phyloP scores from a whole-genome alignment of 75 land plant species.

The Adiantum capillusveneris region DNA sequence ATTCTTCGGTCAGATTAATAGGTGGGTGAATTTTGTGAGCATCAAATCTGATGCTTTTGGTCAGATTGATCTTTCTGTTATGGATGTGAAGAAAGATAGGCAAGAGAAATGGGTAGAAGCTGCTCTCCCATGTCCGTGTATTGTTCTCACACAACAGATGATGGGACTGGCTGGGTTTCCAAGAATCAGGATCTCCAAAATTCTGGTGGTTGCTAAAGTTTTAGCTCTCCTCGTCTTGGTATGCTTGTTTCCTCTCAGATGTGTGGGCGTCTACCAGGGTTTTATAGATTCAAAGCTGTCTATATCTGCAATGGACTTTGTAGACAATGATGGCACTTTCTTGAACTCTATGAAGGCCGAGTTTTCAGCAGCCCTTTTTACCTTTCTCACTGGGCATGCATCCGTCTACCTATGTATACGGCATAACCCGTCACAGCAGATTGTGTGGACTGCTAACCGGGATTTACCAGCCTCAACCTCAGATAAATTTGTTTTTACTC shows the following conservation, averaged over 20 bases:
- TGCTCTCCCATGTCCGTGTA: too few relatives aligned
- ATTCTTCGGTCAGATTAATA: too few relatives aligned
- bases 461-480: neutral
- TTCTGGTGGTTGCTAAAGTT: too few relatives aligned
- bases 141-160: too few relatives aligned
- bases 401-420: neutral
- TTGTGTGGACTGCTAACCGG: constrained; percentile 13
- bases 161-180: too few relatives aligned
- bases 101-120: neutral
- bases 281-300: too few relatives aligned
- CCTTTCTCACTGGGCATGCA: neutral
- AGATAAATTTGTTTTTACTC: neutral
- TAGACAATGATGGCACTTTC: neutral
- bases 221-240: too few relatives aligned
- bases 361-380: neutral
- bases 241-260: too few relatives aligned
- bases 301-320: neutral
- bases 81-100: neutral
- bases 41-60: too few relatives aligned
- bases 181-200: too few relatives aligned
- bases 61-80: neutral
- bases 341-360: neutral
- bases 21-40: too few relatives aligned
- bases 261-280: too few relatives aligned
- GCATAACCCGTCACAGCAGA: neutral